Conservation (phyloP, 305 asterid species). For the Fraxinus ornus region DNA sequence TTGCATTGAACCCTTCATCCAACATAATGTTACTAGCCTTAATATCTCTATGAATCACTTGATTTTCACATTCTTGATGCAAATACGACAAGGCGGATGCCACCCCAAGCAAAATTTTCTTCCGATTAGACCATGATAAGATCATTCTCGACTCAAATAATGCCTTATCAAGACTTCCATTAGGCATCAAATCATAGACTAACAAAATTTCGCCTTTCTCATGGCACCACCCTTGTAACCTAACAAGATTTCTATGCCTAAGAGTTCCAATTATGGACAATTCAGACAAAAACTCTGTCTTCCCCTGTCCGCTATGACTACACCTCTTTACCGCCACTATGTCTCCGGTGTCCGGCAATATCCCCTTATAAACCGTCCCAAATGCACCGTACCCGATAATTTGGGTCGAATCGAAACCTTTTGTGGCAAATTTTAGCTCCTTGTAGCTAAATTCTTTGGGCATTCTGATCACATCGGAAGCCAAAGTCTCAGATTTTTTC, state of each 20-base stretch:
- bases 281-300: slow-evolving; percentile 76
- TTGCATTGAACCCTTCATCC: slow-evolving; percentile 76
- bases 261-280: slow-evolving; percentile 78
- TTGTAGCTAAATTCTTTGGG: slow-evolving; percentile 85
- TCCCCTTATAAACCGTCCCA: slow-evolving; percentile 77
- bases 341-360: slow-evolving; percentile 52
- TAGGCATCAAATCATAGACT: slow-evolving; percentile 82
- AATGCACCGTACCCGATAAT: slow-evolving; percentile 82
- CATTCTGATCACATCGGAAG: slow-evolving; percentile 69
- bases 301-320: slow-evolving; percentile 79
- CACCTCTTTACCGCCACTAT: slow-evolving; percentile 87
- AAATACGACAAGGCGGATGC: slow-evolving; percentile 83
- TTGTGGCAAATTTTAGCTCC: slow-evolving; percentile 68
- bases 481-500: slow-evolving; percentile 39
- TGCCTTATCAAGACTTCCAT: slow-evolving; percentile 87
- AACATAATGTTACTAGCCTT: slow-evolving; percentile 87
- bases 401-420: slow-evolving; percentile 54
- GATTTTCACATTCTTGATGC: slow-evolving; percentile 91
- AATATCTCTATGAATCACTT: slow-evolving; percentile 80
- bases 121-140: slow-evolving; percentile 57
- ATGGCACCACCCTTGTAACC: slow-evolving; percentile 92
- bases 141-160: slow-evolving; percentile 70
- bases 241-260: slow-evolving; percentile 80
- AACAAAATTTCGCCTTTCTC: slow-evolving; percentile 77
- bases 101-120: slow-evolving; percentile 69